Percentiles rank a stretch among this genome's conserved stretches.
Evolutionary conservation across 2,329 filamentous ascomycete species (phyloP).

Genomic region (Rachicladosporium sp.): DNA sequence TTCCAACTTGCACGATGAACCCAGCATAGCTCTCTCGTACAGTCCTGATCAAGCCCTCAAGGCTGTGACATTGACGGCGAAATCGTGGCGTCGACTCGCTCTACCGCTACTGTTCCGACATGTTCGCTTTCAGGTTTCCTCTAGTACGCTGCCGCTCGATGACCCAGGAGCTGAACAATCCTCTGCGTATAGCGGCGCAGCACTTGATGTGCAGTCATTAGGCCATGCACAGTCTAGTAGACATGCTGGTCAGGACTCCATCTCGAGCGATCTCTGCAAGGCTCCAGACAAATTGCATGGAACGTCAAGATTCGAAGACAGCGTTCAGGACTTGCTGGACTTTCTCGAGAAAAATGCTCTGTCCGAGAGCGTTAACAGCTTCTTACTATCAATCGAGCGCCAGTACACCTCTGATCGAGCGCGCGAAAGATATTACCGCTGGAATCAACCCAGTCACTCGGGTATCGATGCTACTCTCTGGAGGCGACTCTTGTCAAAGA

Average conservation of each 20-base stretch:
- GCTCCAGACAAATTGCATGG: background rate
- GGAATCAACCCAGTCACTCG: slow-evolving; percentile 9
- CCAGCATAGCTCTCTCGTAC: slow-evolving; percentile 30
- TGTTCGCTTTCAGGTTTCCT: slow-evolving; percentile 23
- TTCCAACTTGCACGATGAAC: slow-evolving; percentile 42
- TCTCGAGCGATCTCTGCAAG: background rate
- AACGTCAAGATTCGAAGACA: slow-evolving; percentile 13
- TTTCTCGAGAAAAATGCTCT: slow-evolving; percentile 13
- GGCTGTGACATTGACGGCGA: slow-evolving; percentile 41
- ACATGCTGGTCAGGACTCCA: background rate
- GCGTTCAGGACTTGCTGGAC: slow-evolving; percentile 11
- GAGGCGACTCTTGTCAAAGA: slow-evolving; percentile 41
- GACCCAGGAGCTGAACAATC: no score
- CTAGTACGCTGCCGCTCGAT: background rate
- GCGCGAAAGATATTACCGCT: slow-evolving; percentile 19
- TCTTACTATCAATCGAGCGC: slow-evolving; percentile 31
- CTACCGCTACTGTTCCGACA: slow-evolving; percentile 48
- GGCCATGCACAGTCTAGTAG: background rate
- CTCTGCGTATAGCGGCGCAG: background rate
- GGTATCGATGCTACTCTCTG: slow-evolving; percentile 26
- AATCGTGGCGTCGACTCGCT: slow-evolving; percentile 39
- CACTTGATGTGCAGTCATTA: background rate
- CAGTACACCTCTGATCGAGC: slow-evolving; percentile 25
- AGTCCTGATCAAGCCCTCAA: slow-evolving; percentile 39
- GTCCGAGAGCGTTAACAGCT: slow-evolving; percentile 26